Percentiles rank a stretch among this genome's conserved stretches.
phyloP scores from a whole-genome alignment of 1,284 basidiomycete species.

The Boletellus deceptivus region DNA sequence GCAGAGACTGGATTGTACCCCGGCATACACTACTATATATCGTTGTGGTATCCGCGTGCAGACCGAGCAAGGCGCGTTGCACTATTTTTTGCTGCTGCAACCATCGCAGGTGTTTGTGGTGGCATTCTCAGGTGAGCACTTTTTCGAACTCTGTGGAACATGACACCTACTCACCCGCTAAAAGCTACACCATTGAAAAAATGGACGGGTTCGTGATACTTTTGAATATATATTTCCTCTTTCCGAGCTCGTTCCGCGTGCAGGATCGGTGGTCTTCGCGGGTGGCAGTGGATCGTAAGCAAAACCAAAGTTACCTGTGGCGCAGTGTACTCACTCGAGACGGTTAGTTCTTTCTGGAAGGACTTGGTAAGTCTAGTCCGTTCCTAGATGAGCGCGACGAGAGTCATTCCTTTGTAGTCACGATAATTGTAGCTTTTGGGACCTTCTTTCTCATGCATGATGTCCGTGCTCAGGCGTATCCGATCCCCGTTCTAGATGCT shows the following conservation, averaged over 20 bases:
- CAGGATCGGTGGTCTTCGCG: slow-evolving; percentile 36
- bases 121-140: slow-evolving; percentile 34
- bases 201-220: slow-evolving; percentile 35
- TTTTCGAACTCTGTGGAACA: neutral
- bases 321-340: neutral
- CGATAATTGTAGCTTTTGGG: slow-evolving; percentile 37
- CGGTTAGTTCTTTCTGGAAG: slow-evolving; percentile 32
- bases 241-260: neutral
- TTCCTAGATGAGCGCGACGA: neutral
- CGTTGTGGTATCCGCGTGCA: slow-evolving; percentile 51
- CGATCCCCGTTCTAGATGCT: neutral
- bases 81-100: slow-evolving; percentile 58
- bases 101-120: slow-evolving; percentile 48
- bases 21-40: slow-evolving; percentile 53
- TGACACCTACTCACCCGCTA: neutral
- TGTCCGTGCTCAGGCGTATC: slow-evolving; percentile 22
- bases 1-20: slow-evolving; percentile 55
- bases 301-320: neutral
- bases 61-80: slow-evolving; percentile 51
- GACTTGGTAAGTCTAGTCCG: slow-evolving; percentile 13
- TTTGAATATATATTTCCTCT: neutral
- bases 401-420: slow-evolving; percentile 21
- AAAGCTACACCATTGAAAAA: slow-evolving; percentile 34
- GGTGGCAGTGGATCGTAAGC: slow-evolving; percentile 52
- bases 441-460: slow-evolving; percentile 47